Evolutionary conservation across 2,329 filamentous ascomycete species (phyloP).

Genomic region (Nigrospora oryzae): DNA sequence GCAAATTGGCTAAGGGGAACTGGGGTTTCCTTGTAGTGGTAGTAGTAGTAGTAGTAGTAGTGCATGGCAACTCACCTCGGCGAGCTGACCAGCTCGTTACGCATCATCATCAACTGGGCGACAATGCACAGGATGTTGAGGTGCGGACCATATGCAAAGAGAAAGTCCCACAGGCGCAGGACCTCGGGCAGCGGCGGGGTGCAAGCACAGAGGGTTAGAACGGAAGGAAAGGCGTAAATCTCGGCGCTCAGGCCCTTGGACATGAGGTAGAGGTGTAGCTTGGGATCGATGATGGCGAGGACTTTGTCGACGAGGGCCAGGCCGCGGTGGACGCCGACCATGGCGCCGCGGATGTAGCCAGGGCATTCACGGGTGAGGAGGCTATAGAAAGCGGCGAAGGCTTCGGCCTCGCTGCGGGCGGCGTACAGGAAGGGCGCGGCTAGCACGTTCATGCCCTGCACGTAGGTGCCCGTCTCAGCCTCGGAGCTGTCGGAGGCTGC

Average conservation of each 20-base stretch:
- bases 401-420: conserved; percentile 87
- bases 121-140: conserved; percentile 95
- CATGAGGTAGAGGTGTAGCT: conserved; percentile 75
- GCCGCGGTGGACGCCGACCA: conserved; percentile 94
- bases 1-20: background rate
- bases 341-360: conserved; percentile 87
- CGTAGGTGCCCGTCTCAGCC: conserved; percentile 73
- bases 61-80: conserved; percentile 53
- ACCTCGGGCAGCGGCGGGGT: conserved; percentile 94
- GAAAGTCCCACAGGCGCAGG: conserved; percentile 87
- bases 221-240: conserved; percentile 93
- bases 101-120: conserved; percentile 82
- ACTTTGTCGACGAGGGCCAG: conserved; percentile 88
- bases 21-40: too few relatives aligned
- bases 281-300: conserved; percentile 82
- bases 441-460: conserved; percentile 98
- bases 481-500: conserved; percentile 54
- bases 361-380: conserved; percentile 85
- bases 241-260: conserved; percentile 84
- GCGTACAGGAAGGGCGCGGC: conserved; percentile 94
- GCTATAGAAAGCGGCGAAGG: conserved; percentile 82
- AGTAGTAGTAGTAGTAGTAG: too few relatives aligned
- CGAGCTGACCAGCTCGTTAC: conserved; percentile 74
- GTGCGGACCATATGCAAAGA: conserved; percentile 93
- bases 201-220: conserved; percentile 89